These are phyloP conservation scores for Neurospora cerealis DNA, from an alignment of 495 filamentous ascomycete genomes.

Conservation along the genomic window DNA sequence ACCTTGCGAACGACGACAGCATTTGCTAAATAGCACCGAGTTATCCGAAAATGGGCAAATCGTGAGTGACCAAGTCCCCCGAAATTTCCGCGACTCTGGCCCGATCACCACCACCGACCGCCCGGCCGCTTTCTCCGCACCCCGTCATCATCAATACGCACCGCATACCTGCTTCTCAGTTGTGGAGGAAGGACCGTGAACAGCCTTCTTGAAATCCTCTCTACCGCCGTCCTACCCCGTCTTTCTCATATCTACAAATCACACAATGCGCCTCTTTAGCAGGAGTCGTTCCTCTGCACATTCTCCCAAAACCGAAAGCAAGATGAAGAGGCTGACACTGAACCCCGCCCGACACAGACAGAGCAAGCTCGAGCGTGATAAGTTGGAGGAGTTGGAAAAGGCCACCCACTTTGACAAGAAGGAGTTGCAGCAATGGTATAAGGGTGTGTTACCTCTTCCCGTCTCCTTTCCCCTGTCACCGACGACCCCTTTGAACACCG, in stretches of 20 bases:
- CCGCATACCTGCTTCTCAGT: background rate
- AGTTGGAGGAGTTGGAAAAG: slow-evolving; percentile 89
- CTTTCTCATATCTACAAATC: background rate
- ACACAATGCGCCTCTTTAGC: background rate
- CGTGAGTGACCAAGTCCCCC: background rate
- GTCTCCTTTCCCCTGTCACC: background rate
- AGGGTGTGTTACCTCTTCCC: slow-evolving; percentile 49
- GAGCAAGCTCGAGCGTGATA: slow-evolving; percentile 89
- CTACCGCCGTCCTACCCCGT: background rate
- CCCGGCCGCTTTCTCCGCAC: background rate
- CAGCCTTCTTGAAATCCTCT: background rate
- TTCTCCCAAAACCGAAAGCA: background rate
- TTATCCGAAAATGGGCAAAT: background rate
- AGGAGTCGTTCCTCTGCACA: background rate
- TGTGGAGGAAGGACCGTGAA: background rate
- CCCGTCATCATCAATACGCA: background rate
- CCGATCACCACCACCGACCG: background rate
- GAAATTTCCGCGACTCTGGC: background rate
- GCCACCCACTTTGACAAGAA: slow-evolving; percentile 99
- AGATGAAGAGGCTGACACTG: slow-evolving; percentile 3
- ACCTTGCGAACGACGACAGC: background rate
- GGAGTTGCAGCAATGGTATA: slow-evolving; percentile 99
- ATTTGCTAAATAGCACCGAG: background rate
- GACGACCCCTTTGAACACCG: background rate
- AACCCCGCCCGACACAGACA: slow-evolving; percentile 42